Percentiles rank a stretch among this genome's conserved stretches.
These are phyloP conservation scores for Vicia faba DNA, from an alignment of 306 rosid genomes.

Conservation along the genomic window DNA sequence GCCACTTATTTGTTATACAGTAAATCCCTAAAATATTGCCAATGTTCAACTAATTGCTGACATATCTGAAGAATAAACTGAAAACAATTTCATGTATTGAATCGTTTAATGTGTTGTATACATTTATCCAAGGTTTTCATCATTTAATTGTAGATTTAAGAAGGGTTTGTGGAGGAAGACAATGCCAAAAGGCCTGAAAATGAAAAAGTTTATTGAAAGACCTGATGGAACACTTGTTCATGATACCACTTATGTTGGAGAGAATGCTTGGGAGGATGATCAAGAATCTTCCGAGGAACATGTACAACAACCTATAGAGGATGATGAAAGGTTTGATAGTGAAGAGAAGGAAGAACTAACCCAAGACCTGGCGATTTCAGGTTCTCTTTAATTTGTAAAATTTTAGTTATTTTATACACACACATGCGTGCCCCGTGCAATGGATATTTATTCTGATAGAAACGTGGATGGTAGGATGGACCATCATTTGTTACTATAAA, in stretches of 20 bases:
- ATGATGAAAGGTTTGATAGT: constrained; percentile 53
- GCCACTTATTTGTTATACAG: too few species aligned
- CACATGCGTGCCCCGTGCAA: too few species aligned
- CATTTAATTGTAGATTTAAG: constrained; percentile 66
- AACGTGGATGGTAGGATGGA: too few species aligned
- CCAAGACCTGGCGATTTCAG: constrained; percentile 73
- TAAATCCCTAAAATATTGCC: constrained; percentile 10
- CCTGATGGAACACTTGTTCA: constrained; percentile 82
- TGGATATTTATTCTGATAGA: too few species aligned
- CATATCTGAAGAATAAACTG: background rate
- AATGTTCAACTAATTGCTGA: constrained; percentile 5
- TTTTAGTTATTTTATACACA: background rate
- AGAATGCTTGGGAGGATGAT: constrained; percentile 96
- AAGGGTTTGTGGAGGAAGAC: constrained; percentile 88
- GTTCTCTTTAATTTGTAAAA: constrained; percentile 43
- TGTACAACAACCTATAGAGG: constrained; percentile 65
- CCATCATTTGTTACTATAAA: too few species aligned
- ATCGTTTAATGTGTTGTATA: constrained; percentile 10
- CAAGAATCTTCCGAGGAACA: constrained; percentile 54
- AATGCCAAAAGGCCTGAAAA: constrained; percentile 83
- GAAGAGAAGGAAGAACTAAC: constrained; percentile 66
- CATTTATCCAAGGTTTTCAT: constrained; percentile 30
- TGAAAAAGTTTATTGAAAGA: constrained; percentile 79
- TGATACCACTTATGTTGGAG: constrained; percentile 88
- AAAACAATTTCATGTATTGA: constrained; percentile 21